A percentile compares a stretch with the other conserved stretches of the same genome.
Evolutionary conservation across 768 basidiomycete species (phyloP).

Genomic region (Naganishia friedmannii): DNA sequence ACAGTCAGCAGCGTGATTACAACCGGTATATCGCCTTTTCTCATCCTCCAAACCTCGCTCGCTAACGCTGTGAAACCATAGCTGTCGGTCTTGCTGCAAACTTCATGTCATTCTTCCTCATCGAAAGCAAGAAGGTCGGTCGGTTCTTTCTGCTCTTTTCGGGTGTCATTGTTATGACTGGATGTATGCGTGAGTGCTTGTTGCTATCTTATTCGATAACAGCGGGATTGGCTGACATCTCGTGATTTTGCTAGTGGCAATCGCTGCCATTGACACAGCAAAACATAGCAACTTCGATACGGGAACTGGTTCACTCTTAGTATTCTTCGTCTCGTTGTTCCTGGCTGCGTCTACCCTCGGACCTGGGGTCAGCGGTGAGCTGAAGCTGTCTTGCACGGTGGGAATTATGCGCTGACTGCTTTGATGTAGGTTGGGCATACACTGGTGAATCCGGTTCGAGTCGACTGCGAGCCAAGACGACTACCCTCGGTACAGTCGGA

Average conservation of each 20-base stretch:
- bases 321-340: slow-evolving; percentile 32
- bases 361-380: slow-evolving; percentile 28
- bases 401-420: neutral
- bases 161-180: slow-evolving; percentile 23
- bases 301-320: slow-evolving; percentile 25
- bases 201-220: too few species aligned
- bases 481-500: slow-evolving; percentile 29
- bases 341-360: slow-evolving; percentile 20
- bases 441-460: slow-evolving; percentile 33
- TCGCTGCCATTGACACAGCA: slow-evolving; percentile 32
- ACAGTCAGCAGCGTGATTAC: slow-evolving; percentile 30
- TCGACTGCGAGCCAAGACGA: slow-evolving; percentile 33
- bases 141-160: slow-evolving; percentile 32
- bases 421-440: slow-evolving; percentile 23
- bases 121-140: slow-evolving; percentile 33
- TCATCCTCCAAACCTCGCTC: too few species aligned
- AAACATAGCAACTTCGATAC: slow-evolving; percentile 25
- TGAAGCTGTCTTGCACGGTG: neutral
- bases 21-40: slow-evolving; percentile 2
- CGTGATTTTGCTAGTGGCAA: slow-evolving; percentile 21
- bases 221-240: too few species aligned
- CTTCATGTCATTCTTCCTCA: slow-evolving; percentile 24
- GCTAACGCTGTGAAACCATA: neutral
- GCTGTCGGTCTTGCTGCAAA: slow-evolving; percentile 31
- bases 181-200: neutral